Conservation (phyloP, 345 rosid genomes). For the Stellera chamaejasme region DNA sequence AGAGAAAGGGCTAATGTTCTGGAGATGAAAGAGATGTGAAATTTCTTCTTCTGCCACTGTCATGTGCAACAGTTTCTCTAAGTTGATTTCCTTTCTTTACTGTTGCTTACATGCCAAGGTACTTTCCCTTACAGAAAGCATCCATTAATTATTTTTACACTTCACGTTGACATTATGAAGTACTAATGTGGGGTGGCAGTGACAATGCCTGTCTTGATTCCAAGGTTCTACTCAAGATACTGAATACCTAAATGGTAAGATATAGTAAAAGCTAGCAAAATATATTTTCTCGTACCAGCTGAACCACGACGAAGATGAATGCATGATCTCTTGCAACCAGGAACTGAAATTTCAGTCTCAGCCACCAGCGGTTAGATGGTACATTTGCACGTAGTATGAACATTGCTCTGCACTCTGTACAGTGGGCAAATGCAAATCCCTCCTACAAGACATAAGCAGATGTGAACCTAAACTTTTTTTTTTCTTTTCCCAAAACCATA, state of each 20-base stretch:
- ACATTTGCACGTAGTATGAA: constrained; percentile 91
- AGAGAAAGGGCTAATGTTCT: too few species aligned
- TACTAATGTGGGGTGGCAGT: too few species aligned
- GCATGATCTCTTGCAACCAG: constrained; percentile 97
- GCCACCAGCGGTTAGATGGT: constrained; percentile 99
- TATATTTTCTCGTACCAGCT: constrained; percentile 53
- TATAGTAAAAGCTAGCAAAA: not conserved
- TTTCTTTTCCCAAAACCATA: constrained; percentile 2
- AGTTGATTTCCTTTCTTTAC: too few species aligned
- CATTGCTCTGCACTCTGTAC: constrained; percentile 95
- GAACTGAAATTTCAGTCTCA: constrained; percentile 95
- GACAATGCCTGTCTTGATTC: too few species aligned
- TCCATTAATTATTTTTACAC: too few species aligned
- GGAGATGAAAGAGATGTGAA: too few species aligned
- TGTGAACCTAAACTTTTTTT: not conserved
- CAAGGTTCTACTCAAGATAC: not conserved
- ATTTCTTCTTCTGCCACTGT: too few species aligned
- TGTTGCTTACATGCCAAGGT: too few species aligned
- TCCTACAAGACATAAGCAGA: constrained; percentile 46
- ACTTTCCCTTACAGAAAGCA: too few species aligned
- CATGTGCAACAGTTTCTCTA: too few species aligned
- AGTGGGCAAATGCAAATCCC: constrained; percentile 99
- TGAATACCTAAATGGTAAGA: constrained; percentile 1
- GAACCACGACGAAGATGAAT: constrained; percentile 82
- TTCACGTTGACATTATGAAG: too few species aligned